These are phyloP conservation scores for Pseudogymnoascus sp. DNA, from an alignment of 2,329 filamentous ascomycete species.

Conservation along the genomic window DNA sequence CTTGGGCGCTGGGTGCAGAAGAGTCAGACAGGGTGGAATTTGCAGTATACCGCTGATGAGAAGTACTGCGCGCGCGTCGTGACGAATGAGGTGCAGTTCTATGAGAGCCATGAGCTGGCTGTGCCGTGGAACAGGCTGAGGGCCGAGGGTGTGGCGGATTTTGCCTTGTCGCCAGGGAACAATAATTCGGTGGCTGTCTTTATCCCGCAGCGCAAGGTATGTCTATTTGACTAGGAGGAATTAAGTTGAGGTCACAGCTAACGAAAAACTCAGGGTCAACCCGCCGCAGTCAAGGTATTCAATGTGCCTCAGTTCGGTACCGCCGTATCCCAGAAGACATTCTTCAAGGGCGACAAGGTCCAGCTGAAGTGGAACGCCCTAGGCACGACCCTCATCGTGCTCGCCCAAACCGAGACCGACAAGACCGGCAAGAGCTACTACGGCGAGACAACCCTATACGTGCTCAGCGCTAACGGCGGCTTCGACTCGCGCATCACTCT, in stretches of 20 bases:
- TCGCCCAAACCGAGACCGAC: constrained; percentile 96
- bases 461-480: constrained; percentile 82
- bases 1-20: constrained; percentile 93
- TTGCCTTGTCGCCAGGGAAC: constrained; percentile 82
- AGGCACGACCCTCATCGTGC: constrained; percentile 84
- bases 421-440: constrained; percentile 99
- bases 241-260: neutral
- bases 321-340: constrained; percentile 93
- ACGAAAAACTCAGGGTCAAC: constrained; percentile 63
- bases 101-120: constrained; percentile 76
- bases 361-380: constrained; percentile 96
- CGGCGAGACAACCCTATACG: constrained; percentile 93
- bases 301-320: constrained; percentile 79
- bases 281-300: constrained; percentile 88
- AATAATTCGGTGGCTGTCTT: constrained; percentile 92
- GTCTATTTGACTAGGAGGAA: constrained; percentile 20
- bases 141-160: constrained; percentile 83
- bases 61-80: constrained; percentile 86
- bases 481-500: constrained; percentile 89
- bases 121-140: constrained; percentile 94
- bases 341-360: constrained; percentile 99
- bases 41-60: constrained; percentile 94
- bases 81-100: constrained; percentile 97
- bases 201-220: constrained; percentile 87
- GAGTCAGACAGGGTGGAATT: constrained; percentile 89